phyloP scores from a whole-genome alignment of 164 flowering plant species.

The Tinospora cordifolia region DNA sequence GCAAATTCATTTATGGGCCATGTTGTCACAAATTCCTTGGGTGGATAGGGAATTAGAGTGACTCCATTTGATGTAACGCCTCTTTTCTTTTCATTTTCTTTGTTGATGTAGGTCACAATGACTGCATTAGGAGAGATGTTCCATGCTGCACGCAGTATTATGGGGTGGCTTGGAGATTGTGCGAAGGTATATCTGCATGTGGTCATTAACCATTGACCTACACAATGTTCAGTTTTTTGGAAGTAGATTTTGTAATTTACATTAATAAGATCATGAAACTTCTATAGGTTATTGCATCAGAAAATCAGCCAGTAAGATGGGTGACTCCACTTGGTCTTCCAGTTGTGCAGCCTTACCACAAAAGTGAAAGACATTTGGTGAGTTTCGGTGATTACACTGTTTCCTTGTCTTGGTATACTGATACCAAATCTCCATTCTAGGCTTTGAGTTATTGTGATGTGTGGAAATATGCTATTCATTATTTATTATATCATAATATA shows the following conservation, averaged over 20 bases:
- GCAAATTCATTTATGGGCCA: too few relatives aligned
- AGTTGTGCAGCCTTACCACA: constrained; percentile 88
- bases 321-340: constrained; percentile 96
- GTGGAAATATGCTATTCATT: too few relatives aligned
- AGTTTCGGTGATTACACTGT: constrained; percentile 23
- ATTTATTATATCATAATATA: too few relatives aligned
- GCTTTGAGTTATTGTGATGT: neutral
- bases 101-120: constrained; percentile 57
- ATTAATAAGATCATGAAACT: constrained; percentile 2
- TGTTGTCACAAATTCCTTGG: too few relatives aligned
- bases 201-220: neutral
- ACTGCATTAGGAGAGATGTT: constrained; percentile 85
- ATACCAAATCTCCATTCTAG: too few relatives aligned
- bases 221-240: neutral
- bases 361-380: constrained; percentile 59
- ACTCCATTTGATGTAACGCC: too few relatives aligned
- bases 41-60: too few relatives aligned
- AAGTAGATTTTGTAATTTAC: neutral
- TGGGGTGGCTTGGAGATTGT: constrained; percentile 95
- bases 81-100: neutral
- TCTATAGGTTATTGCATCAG: constrained; percentile 70
- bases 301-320: constrained; percentile 85
- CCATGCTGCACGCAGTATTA: constrained; percentile 79
- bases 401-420: neutral
- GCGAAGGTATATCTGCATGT: constrained; percentile 51